Evolutionary conservation across 1,139 yeast species (phyloP), one percentile per base, ranked within the genome.

Genomic region (Kurtzmaniella quercitrusa): DNA sequence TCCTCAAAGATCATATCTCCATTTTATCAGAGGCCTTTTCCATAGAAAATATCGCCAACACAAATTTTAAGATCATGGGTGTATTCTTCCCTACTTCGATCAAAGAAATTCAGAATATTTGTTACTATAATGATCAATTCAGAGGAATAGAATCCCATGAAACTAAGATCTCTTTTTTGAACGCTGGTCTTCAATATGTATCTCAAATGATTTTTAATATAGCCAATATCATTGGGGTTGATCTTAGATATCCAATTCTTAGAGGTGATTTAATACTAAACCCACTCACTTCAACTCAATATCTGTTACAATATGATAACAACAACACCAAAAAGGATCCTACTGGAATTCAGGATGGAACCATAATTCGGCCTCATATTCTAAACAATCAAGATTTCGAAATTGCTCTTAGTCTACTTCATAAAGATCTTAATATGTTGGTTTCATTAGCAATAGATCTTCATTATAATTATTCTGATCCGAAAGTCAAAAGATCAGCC

Each of bases 1-100:
- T 50, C 23, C 50, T 70, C 9, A 57, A 52, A 17, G 40, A 45
- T 2, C 43, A 49, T 12, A 59, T 63, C 11, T 39, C 43, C 9
- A 48, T 56, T 0, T 42, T 70, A 8, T 55, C 51, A 27, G 61
- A 65, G 25, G 54, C 64, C 2, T 52, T 68, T 25, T 54, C 58
- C 12, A 68, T 72, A n/a, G 58, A 54, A 12, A 62, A 60, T 42
- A 46, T 54, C 4, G 52, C 54, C 23, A 51, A 55, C 37, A 44
- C 63, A 5, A 54, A 54, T n/a, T 65, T 69, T 46, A 53, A 58
- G 25, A 68, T 73, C 2, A 42, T 61, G 49, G 74, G 70, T 0
- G 50, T 70, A 3, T 70, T 68, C 43, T 68, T 71, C 42, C 77
- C 77, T 0, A 47, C 61, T 7, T 58, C 59, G 40, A 59, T 63